These are phyloP conservation scores for Diplotaxis tenuifolia DNA, from an alignment of 345 rosid species.

Conservation along the genomic window DNA sequence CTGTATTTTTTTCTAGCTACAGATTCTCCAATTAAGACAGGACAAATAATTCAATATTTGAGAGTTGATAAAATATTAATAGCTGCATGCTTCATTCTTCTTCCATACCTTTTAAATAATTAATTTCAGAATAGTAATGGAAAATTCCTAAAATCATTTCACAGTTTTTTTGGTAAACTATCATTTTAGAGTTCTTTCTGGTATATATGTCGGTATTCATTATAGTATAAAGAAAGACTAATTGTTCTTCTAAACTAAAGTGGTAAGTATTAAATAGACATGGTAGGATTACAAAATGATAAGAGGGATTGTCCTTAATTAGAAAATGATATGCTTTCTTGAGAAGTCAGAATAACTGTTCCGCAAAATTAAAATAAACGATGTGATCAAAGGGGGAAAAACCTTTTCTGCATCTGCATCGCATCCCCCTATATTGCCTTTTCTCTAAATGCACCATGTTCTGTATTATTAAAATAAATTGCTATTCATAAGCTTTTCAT, in stretches of 20 bases:
- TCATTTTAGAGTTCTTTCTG: not conserved
- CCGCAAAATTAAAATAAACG: not conserved
- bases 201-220: slow-evolving; percentile 1
- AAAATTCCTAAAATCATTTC: too few species aligned
- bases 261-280: too few species aligned
- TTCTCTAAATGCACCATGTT: not conserved
- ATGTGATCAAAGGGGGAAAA: too few species aligned
- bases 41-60: not conserved
- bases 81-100: not conserved
- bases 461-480: too few species aligned
- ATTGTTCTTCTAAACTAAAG: too few species aligned
- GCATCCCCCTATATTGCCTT: slow-evolving; percentile 7
- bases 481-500: too few species aligned
- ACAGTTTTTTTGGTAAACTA: not conserved
- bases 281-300: too few species aligned
- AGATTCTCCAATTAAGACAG: not conserved
- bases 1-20: not conserved
- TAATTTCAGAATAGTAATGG: too few species aligned
- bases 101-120: too few species aligned
- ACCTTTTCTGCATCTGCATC: not conserved
- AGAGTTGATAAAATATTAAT: not conserved
- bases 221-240: not conserved
- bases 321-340: not conserved
- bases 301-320: too few species aligned
- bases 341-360: slow-evolving; percentile 29